Evolutionary conservation across 768 basidiomycete species (phyloP).

Genomic region (Crassisporium funariophilum): DNA sequence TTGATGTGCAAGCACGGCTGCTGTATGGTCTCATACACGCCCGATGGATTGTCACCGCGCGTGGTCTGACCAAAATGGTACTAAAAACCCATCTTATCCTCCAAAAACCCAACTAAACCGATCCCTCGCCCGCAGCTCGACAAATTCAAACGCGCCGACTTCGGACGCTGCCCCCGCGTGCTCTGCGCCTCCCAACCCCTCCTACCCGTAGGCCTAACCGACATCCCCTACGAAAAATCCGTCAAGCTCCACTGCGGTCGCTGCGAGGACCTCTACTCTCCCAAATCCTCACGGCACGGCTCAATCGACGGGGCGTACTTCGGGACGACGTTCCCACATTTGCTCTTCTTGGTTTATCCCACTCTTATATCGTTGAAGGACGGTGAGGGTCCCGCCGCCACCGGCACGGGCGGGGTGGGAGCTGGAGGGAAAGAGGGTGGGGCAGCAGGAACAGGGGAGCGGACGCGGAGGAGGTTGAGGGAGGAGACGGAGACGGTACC

Average conservation of each 20-base stretch:
- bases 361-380: conserved; percentile 69
- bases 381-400: conserved; percentile 13
- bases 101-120: not conserved
- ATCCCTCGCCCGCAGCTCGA: conserved; percentile 59
- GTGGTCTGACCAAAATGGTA: conserved; percentile 96
- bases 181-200: conserved; percentile 94
- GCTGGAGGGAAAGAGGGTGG: conserved; percentile 20
- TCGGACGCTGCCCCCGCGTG: conserved; percentile 97
- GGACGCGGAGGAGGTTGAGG: conserved; percentile 42
- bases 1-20: conserved; percentile 92
- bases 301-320: conserved; percentile 99
- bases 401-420: not conserved
- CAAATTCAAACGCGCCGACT: conserved; percentile 98
- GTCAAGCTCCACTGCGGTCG: conserved; percentile 98
- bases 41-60: conserved; percentile 93
- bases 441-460: conserved; percentile 32
- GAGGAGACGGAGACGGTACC: conserved; percentile 59
- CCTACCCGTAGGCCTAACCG: conserved; percentile 94
- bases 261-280: conserved; percentile 98
- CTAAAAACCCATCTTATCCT: conserved; percentile 6
- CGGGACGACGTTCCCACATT: conserved; percentile 96
- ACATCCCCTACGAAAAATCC: conserved; percentile 97
- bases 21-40: conserved; percentile 97
- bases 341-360: conserved; percentile 96
- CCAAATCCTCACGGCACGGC: conserved; percentile 95